Percentiles rank a stretch among this genome's conserved stretches.
These are phyloP conservation scores for Fallopia convolvulus DNA, from an alignment of 148 eudicot genomes.

Conservation along the genomic window DNA sequence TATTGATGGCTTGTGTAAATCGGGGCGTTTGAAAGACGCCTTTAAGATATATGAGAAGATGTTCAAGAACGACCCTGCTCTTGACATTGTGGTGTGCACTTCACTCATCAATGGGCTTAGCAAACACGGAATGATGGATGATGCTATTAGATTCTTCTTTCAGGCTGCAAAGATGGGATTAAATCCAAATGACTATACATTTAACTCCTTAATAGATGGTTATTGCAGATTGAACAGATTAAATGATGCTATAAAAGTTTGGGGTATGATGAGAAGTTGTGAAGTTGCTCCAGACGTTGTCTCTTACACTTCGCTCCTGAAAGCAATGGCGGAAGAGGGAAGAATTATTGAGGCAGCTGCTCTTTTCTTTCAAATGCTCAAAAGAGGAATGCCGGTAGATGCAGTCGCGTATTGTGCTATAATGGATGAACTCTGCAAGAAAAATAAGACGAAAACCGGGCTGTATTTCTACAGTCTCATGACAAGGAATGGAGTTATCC, in stretches of 20 bases:
- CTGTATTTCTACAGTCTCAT: constrained; percentile 35
- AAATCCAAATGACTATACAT: constrained; percentile 30
- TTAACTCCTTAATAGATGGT: constrained; percentile 50
- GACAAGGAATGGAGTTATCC: constrained; percentile 28
- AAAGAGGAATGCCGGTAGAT: constrained; percentile 31
- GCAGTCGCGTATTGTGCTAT: constrained; percentile 48
- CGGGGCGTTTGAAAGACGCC: constrained; percentile 40
- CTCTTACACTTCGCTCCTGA: constrained; percentile 44
- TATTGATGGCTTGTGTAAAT: constrained; percentile 55
- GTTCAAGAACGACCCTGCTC: constrained; percentile 32
- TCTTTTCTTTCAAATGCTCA: constrained; percentile 41
- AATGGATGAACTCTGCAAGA: constrained; percentile 42
- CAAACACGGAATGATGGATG: constrained; percentile 36
- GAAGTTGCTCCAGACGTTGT: constrained; percentile 31
- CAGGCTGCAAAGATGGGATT: constrained; percentile 33
- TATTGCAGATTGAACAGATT: constrained; percentile 38
- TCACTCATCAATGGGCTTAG: constrained; percentile 50
- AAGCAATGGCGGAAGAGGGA: constrained; percentile 26
- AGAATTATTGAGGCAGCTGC: constrained; percentile 25
- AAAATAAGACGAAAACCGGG: constrained; percentile 25
- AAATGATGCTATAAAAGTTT: constrained; percentile 33
- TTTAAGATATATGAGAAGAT: constrained; percentile 32
- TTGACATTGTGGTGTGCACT: constrained; percentile 36
- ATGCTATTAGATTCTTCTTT: constrained; percentile 47
- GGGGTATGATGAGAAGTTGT: constrained; percentile 24